These are phyloP conservation scores for Emericellopsis cladophorae DNA, from an alignment of 2,329 filamentous ascomycete genomes.

Conservation along the genomic window DNA sequence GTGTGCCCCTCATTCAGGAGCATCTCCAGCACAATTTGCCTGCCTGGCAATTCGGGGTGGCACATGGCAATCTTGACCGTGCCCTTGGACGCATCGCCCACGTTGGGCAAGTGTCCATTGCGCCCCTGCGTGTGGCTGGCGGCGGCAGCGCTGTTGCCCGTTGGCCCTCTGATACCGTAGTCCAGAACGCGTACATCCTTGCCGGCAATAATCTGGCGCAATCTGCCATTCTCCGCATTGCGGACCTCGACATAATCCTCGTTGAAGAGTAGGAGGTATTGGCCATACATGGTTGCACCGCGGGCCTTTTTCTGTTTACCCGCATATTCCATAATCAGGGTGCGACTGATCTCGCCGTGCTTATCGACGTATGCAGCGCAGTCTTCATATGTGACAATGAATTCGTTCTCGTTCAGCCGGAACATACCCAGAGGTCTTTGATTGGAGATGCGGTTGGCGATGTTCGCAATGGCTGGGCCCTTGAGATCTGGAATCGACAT, in stretches of 20 bases:
- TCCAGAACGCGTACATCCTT: constrained; percentile 84
- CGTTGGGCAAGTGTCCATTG: constrained; percentile 20
- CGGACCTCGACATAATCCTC: constrained; percentile 94
- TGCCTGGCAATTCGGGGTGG: constrained; percentile 74
- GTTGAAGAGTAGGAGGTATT: constrained; percentile 88
- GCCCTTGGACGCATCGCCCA: constrained; percentile 41
- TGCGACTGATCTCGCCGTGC: constrained; percentile 87
- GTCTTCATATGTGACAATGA: constrained; percentile 86
- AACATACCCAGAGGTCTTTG: constrained; percentile 93
- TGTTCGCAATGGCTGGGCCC: constrained; percentile 66
- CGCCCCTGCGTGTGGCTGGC: constrained; percentile 19
- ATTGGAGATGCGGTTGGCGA: constrained; percentile 69
- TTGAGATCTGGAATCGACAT: constrained; percentile 87
- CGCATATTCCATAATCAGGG: constrained; percentile 98
- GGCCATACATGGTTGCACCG: constrained; percentile 77
- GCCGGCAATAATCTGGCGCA: constrained; percentile 89
- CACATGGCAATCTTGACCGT: constrained; percentile 94
- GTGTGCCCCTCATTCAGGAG: constrained; percentile 76
- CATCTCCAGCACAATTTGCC: constrained; percentile 85
- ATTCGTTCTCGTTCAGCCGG: constrained; percentile 81
- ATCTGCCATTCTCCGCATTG: constrained; percentile 86
- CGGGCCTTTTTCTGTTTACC: constrained; percentile 70
- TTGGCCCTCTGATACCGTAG: constrained; percentile 58
- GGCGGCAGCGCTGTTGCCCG: constrained; percentile 30
- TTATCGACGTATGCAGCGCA: constrained; percentile 98